Percentiles rank a stretch among this genome's conserved stretches.
Evolutionary conservation across 495 filamentous ascomycete genomes (phyloP).

Genomic region (Penicillium bovifimosum): DNA sequence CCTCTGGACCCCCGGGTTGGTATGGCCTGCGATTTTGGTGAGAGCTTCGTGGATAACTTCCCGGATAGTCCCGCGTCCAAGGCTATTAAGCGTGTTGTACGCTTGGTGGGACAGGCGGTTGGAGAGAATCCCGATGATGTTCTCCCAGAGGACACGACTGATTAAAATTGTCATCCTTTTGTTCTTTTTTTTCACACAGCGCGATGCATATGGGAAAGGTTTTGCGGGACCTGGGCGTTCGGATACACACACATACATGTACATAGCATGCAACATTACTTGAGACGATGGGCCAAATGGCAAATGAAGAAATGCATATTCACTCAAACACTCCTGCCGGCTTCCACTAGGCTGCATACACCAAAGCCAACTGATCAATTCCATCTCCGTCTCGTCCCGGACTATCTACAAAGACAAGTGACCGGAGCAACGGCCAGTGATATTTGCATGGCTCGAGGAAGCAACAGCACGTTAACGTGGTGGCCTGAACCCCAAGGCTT

Average conservation of each 20-base stretch:
- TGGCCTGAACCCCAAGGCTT: too few species aligned
- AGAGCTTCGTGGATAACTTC: conserved; percentile 92
- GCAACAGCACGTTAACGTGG: too few species aligned
- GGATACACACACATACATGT: not conserved
- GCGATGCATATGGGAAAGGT: conserved; percentile 17
- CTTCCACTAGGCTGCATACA: conserved; percentile 30
- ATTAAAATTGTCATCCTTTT: conserved; percentile 10
- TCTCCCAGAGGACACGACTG: conserved; percentile 32
- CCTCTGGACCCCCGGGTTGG: conserved; percentile 91
- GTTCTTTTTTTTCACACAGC: conserved; percentile 7
- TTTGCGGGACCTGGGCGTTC: conserved; percentile 11
- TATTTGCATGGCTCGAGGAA: too few species aligned
- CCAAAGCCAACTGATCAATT: conserved; percentile 54
- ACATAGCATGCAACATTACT: conserved; percentile 3
- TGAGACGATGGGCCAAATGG: conserved; percentile 2
- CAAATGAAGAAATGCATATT: conserved; percentile 1
- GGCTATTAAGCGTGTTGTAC: conserved; percentile 72
- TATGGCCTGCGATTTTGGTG: conserved; percentile 93
- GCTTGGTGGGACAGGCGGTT: conserved; percentile 57
- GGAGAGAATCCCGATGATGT: conserved; percentile 47
- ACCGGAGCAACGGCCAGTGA: too few species aligned
- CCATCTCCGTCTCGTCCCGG: conserved; percentile 54
- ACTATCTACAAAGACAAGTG: too few species aligned
- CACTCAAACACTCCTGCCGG: not conserved
- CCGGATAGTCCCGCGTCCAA: conserved; percentile 84